phyloP scores from a whole-genome alignment of 176 grass and related monocot genomes.

The Cenchrus americanus region DNA sequence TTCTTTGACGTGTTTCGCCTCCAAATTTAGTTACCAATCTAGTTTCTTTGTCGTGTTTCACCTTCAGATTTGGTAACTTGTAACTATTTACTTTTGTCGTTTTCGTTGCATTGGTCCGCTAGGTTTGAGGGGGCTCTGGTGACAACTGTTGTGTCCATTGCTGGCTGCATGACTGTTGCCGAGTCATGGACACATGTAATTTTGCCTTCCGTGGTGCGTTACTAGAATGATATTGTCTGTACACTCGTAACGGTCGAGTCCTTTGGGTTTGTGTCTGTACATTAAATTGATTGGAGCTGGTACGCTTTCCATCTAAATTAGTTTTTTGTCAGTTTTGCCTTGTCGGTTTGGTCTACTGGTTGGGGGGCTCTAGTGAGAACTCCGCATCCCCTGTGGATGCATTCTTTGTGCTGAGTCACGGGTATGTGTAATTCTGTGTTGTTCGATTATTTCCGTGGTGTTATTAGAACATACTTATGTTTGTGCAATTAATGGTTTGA shows the following conservation, averaged over 20 bases:
- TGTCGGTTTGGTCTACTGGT: neutral
- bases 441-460: too few relatives aligned
- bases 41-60: neutral
- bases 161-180: conserved; percentile 19
- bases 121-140: neutral
- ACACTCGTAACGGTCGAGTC: neutral
- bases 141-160: neutral
- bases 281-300: neutral
- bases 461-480: neutral
- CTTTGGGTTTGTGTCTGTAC: neutral
- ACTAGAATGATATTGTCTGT: neutral
- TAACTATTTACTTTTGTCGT: neutral
- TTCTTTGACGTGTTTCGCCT: neutral
- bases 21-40: neutral
- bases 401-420: too few relatives aligned
- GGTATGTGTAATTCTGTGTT: too few relatives aligned
- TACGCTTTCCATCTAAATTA: neutral
- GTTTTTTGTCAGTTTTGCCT: neutral
- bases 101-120: neutral
- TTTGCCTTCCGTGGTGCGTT: neutral
- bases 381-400: too few relatives aligned
- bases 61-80: neutral
- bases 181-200: neutral
- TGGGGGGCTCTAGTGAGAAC: too few relatives aligned
- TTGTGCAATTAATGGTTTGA: neutral